Percentiles rank a stretch among this genome's conserved stretches.
phyloP scores from a whole-genome alignment of 2,329 filamentous ascomycete genomes.

The Tetracladium maxilliforme region DNA sequence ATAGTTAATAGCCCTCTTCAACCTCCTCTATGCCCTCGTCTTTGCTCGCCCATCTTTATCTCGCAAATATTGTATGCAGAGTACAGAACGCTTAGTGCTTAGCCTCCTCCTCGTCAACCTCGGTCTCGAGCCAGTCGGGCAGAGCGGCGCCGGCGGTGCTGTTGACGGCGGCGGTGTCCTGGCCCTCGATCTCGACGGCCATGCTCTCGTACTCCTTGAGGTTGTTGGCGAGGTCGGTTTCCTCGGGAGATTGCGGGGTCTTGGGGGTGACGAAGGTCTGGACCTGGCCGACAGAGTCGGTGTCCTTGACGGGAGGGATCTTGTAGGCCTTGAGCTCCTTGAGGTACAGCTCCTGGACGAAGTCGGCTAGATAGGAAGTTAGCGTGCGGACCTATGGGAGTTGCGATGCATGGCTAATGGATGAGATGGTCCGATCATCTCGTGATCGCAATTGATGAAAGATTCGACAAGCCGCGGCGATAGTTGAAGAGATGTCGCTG shows the following conservation, averaged over 20 bases:
- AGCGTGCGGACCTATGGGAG: no score
- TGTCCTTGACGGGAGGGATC: conserved; percentile 65
- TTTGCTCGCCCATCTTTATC: not conserved
- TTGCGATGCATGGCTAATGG: no score
- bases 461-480: no score
- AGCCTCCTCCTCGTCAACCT: conserved; percentile 38
- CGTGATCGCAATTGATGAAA: no score
- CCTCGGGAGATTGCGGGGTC: conserved; percentile 78
- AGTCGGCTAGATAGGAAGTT: conserved; percentile 52
- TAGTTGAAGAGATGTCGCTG: no score
- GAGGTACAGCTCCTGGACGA: conserved; percentile 96
- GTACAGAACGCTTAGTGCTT: conserved; percentile 7
- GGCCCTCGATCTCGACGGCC: conserved; percentile 87
- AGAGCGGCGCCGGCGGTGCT: conserved; percentile 43
- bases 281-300: conserved; percentile 80
- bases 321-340: conserved; percentile 95
- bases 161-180: conserved; percentile 49
- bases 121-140: conserved; percentile 72
- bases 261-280: conserved; percentile 73
- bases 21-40: no score
- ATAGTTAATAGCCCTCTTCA: no score
- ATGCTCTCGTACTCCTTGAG: conserved; percentile 91
- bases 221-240: conserved; percentile 81
- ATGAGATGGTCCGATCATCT: no score
- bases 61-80: not conserved